A percentile compares a stretch with the other conserved stretches of the same genome.
phyloP scores from a whole-genome alignment of 805 yeast species.

The Yarrowia yakushimensis region DNA sequence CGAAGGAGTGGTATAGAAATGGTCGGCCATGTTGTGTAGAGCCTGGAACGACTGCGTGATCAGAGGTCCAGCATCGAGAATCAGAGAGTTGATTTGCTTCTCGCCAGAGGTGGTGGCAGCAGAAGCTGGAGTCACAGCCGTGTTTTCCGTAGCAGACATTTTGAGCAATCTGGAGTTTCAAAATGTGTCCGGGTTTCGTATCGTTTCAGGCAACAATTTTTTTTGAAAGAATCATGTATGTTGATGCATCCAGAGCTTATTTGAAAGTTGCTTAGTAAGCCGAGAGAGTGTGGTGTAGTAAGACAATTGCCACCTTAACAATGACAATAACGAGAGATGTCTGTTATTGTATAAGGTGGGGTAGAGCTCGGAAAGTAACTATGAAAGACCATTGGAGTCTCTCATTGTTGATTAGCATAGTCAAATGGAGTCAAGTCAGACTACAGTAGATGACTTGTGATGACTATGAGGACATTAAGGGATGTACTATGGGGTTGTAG shows the following conservation, averaged over 20 bases:
- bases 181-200: background rate
- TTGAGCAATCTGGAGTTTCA: background rate
- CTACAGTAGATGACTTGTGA: too few relatives aligned
- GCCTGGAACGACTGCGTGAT: conserved; percentile 79
- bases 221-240: background rate
- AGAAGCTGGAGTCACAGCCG: background rate
- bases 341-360: too few relatives aligned
- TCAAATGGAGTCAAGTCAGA: too few relatives aligned
- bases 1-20: conserved; percentile 88
- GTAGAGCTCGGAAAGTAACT: too few relatives aligned
- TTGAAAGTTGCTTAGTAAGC: background rate
- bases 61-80: conserved; percentile 93
- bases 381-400: too few relatives aligned
- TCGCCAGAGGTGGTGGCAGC: background rate
- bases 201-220: background rate
- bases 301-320: too few relatives aligned
- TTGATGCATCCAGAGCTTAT: background rate
- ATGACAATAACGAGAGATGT: too few relatives aligned
- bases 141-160: background rate
- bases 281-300: too few relatives aligned
- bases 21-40: conserved; percentile 63
- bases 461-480: too few relatives aligned
- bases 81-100: conserved; percentile 40
- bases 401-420: too few relatives aligned
- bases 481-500: too few relatives aligned